Percentiles rank a stretch among this genome's conserved stretches.
Conservation (phyloP, 2,329 filamentous ascomycete genomes). For the Trichoderma aggressivum region DNA sequence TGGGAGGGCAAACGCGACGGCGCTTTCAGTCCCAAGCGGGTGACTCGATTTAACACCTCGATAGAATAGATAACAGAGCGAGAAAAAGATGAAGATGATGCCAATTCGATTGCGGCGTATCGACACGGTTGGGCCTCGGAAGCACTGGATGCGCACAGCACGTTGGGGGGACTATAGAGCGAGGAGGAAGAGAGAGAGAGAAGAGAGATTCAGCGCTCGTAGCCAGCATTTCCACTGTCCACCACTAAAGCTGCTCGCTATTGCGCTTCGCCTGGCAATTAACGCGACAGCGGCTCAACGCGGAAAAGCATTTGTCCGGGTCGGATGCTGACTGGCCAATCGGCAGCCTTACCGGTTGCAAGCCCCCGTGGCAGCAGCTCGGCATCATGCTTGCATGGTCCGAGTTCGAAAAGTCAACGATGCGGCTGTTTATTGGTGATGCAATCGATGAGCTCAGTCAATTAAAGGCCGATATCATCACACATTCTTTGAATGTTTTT, state of each 20-base stretch:
- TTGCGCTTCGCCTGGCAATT: conserved; percentile 4
- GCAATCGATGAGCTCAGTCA: background rate
- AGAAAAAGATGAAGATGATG: background rate
- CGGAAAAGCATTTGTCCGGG: conserved; percentile 6
- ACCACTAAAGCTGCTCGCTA: conserved; percentile 12
- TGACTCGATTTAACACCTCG: background rate
- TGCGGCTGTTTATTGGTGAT: background rate
- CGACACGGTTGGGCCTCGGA: background rate
- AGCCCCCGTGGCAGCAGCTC: background rate
- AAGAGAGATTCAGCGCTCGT: background rate
- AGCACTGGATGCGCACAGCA: background rate
- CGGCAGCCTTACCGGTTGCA: conserved; percentile 8
- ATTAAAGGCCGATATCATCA: background rate
- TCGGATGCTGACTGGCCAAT: background rate
- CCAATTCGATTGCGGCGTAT: background rate
- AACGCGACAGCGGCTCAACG: conserved; percentile 11
- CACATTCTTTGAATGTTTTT: background rate
- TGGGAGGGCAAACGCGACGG: conserved; percentile 2
- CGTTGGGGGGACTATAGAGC: background rate
- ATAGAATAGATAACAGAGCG: background rate
- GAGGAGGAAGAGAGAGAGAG: background rate
- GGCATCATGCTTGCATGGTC: conserved; percentile 15
- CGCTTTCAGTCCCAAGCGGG: background rate
- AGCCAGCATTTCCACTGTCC: background rate
- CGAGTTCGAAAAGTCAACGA: background rate